Evolutionary conservation across 1,284 basidiomycete genomes (phyloP).

Genomic region (Ganoderma lingzhi): DNA sequence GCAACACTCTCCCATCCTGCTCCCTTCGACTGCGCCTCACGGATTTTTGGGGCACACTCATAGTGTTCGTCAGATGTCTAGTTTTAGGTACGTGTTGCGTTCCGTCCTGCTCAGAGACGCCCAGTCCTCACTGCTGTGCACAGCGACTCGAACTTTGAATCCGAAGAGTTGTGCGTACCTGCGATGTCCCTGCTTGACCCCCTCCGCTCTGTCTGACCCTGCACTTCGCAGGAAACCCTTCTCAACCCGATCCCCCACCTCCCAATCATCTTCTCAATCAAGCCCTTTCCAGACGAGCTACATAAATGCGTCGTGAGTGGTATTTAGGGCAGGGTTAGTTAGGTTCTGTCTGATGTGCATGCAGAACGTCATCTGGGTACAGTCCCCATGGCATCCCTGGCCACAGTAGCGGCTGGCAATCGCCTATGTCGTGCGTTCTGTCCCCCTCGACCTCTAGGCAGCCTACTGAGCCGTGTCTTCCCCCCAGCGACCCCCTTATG

Average conservation of each 20-base stretch:
- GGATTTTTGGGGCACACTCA: slow-evolving; percentile 5
- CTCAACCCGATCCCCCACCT: slow-evolving; percentile 9
- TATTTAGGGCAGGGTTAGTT: not conserved
- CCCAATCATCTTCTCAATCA: slow-evolving; percentile 14
- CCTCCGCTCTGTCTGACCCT: not conserved
- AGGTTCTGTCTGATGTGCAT: slow-evolving; percentile 5
- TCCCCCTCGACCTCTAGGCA: not conserved
- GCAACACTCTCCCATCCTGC: slow-evolving; percentile 4
- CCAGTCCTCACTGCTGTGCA: not conserved
- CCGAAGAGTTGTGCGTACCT: slow-evolving; percentile 13
- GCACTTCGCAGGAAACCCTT: not conserved
- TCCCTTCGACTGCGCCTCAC: slow-evolving; percentile 8
- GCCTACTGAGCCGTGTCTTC: not conserved
- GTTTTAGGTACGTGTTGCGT: slow-evolving; percentile 11
- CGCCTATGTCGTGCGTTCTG: slow-evolving; percentile 11
- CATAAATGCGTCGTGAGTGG: slow-evolving; percentile 16
- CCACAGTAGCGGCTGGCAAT: slow-evolving; percentile 12
- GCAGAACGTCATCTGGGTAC: slow-evolving; percentile 13
- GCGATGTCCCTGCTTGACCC: not conserved
- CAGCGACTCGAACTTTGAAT: slow-evolving; percentile 3
- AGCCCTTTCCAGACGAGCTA: slow-evolving; percentile 1
- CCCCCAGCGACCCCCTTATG: not conserved
- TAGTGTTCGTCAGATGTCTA: slow-evolving; percentile 1
- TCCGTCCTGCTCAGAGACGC: not conserved
- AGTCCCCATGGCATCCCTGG: slow-evolving; percentile 6